Base-by-base conservation (phyloP, 2,329 filamentous ascomycete genomes). In the Colletotrichum tofieldiae region DNA sequence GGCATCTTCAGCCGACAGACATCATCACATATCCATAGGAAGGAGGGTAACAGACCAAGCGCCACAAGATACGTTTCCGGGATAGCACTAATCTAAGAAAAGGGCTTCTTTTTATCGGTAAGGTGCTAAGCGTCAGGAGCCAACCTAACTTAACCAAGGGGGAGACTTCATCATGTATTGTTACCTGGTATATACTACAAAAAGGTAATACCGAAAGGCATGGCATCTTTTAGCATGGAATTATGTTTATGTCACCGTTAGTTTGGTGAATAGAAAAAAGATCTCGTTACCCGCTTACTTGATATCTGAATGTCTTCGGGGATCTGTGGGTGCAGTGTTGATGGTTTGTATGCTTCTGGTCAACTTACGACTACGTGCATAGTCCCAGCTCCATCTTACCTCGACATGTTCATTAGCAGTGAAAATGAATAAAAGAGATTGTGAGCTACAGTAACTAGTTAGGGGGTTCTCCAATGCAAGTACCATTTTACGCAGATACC, bases 31-130 rank as follows among this genome's bases (percentile, higher is more conserved):
- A 56, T 12, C 16, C n/a, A 4, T 18, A 26, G 20, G 35, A 26
- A 14, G n/a, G n/a, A 11, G 2, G n/a, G n/a, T 56, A 3, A 35
- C 35, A n/a, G 23, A 16, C n/a, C 54, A 41, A 35, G 54, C 7
- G 35, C 35, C 5, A 9, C 35, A 12, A 41, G 54, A 12, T 26
- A 23, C 14, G n/a, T n/a, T 37, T 39, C 20, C 35, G 18, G 18
- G 29, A 55, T 20, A n/a, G 5, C 29, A 55, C n/a, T 16, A 37
- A 5, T 35, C 35, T 18, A 9, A 37, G 18, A 5, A 14, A 55
- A 3, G 8, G 0, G 32, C 6, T 6, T 0, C 0, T 2, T 55
- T 2, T 20, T 55, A n/a, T 37, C n/a, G 9, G 11, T 37, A n/a
- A 37, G 32, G 11, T 14, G 2, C 8, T 9, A 29, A 55, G 4